Percentiles rank a stretch among this genome's conserved stretches.
phyloP scores from a whole-genome alignment of 2,329 filamentous ascomycete genomes.

The Aspergillus proliferans region DNA sequence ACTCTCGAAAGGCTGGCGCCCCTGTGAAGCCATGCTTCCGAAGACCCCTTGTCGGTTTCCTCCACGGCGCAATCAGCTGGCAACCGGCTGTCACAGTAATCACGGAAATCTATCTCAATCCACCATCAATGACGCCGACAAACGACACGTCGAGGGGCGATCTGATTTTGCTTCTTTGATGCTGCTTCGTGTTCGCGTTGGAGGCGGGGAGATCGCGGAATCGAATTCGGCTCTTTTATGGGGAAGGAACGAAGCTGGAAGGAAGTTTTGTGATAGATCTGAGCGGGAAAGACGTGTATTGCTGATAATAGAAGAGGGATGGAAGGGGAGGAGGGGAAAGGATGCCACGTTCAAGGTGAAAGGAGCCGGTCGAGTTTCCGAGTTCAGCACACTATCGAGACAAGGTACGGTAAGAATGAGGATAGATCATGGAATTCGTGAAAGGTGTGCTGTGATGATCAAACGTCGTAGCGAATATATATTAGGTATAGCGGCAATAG shows the following conservation, averaged over 20 bases:
- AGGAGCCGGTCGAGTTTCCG: background rate
- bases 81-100: conserved; percentile 13
- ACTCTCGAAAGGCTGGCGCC: conserved; percentile 26
- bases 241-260: background rate
- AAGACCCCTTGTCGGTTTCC: conserved; percentile 12
- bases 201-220: no score
- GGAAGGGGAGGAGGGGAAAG: background rate
- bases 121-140: conserved; percentile 19
- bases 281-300: background rate
- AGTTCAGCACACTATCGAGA: background rate
- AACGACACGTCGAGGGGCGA: background rate
- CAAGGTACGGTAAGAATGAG: background rate
- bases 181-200: no score
- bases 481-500: background rate
- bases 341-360: background rate
- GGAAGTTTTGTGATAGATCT: background rate
- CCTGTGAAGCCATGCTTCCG: conserved; percentile 28
- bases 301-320: background rate
- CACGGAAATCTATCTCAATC: conserved; percentile 1
- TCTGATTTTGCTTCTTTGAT: background rate
- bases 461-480: background rate
- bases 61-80: conserved; percentile 16
- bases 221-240: background rate
- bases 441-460: background rate
- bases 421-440: background rate